Base-by-base conservation (phyloP, 2,329 filamentous ascomycete species). In the Chaetomium sp. region DNA sequence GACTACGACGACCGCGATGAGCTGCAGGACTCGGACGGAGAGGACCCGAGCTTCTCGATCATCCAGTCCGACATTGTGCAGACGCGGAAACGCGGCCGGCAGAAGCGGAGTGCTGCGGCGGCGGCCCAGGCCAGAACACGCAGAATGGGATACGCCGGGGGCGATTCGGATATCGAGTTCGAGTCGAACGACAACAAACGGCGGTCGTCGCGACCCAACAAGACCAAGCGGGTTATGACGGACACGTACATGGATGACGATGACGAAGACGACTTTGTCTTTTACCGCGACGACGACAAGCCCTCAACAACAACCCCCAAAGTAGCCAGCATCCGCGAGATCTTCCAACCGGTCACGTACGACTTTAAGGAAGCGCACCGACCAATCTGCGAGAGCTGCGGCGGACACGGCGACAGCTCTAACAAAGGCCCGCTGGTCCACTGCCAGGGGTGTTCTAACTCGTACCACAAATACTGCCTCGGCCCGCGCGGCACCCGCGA, bases 371-470 rank as follows among this genome's bases (percentile, higher is more conserved):
- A 77, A 27, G 79, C 81, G 9, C 94, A 99, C 69, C 81, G 79
- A 47, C 75, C 80, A 42, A 75, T 74, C 6, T 99, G 94, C 69
- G 85, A 89, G 62, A 79, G 83, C 2, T 99, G 94, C 67, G 74
- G 72, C 48, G 19, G 19, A 27, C 71, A 74, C n/a, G 71, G 69
- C 12, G 79, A 79, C 7, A 74, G 79, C 48, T 74, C 72, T 1
- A 78, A 76, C 55, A 86, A 85, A 66, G 90, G 89, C 0, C 76
- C 81, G 41, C 75, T 99, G 32, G 79, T 99, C 37, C 85, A 86
- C 66, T 99, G 94, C 64, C 95, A 99, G 72, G 94, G 94, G 35
- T 99, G 94, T 68, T 90, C 86, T 1, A 76, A 86, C 48, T 79
- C 88, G 0, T 96, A 90, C 63, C 94, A 99, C 71, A 89, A 88